Percentiles rank a stretch among this genome's conserved stretches.
phyloP scores from a whole-genome alignment of 1,284 basidiomycete genomes.

The Wolfiporia cocos region DNA sequence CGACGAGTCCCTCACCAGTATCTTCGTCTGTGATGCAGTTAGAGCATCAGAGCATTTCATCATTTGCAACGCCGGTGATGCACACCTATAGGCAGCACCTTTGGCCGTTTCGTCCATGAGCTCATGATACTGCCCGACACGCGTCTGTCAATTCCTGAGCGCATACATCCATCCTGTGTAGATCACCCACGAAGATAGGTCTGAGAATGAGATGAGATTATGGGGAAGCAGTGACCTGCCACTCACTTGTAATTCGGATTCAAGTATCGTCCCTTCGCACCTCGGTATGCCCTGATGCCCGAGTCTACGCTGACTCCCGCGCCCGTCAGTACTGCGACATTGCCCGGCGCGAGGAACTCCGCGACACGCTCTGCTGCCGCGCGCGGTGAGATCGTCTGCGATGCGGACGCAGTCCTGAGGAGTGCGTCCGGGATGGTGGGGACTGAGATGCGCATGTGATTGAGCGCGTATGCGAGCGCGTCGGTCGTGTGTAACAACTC shows the following conservation, averaged over 20 bases:
- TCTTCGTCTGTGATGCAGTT: conserved; percentile 44
- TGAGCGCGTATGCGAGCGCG: conserved; percentile 1
- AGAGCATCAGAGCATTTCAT: neutral
- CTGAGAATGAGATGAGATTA: too few species aligned
- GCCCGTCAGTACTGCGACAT: conserved; percentile 75
- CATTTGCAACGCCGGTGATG: conserved; percentile 4
- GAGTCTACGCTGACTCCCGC: conserved; percentile 92
- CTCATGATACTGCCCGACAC: conserved; percentile 60
- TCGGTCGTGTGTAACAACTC: too few species aligned
- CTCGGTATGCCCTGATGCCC: conserved; percentile 86
- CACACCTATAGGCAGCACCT: conserved; percentile 63
- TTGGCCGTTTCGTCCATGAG: conserved; percentile 64
- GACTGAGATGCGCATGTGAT: conserved; percentile 72
- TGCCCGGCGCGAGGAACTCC: conserved; percentile 61
- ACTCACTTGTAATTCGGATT: conserved; percentile 88
- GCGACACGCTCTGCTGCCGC: conserved; percentile 63
- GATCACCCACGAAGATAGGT: conserved; percentile 18
- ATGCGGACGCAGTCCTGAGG: conserved; percentile 33
- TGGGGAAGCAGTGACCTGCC: neutral
- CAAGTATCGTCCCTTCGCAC: conserved; percentile 78
- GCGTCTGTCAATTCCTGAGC: conserved; percentile 2
- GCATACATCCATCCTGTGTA: too few species aligned
- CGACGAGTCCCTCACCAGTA: conserved; percentile 49
- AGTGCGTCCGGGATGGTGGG: conserved; percentile 67
- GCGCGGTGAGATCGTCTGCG: conserved; percentile 38